Evolutionary conservation across 2,329 filamentous ascomycete species (phyloP).

Genomic region (Cladosporium colombiae): DNA sequence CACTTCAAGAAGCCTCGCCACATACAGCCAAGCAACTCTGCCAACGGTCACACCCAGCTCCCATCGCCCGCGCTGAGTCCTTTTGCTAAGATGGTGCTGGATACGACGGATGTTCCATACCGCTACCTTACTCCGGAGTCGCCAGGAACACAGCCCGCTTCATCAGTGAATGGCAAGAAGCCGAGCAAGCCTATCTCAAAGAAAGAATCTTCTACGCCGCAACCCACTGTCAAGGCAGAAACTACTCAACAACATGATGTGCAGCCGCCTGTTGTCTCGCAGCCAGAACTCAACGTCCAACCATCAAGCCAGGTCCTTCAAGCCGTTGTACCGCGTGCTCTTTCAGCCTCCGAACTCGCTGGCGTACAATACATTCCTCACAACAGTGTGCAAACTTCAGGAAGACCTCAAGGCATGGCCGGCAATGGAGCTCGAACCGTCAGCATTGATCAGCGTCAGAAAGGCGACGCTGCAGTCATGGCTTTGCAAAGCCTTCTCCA

Average conservation of each 20-base stretch:
- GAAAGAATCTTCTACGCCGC: neutral
- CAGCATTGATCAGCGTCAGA: constrained; percentile 72
- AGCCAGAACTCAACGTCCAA: neutral
- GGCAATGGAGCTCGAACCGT: neutral
- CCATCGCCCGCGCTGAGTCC: constrained; percentile 44
- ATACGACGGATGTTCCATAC: constrained; percentile 41
- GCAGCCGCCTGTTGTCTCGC: neutral
- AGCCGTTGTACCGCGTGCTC: constrained; percentile 29
- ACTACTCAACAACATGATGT: neutral
- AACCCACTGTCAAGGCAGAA: neutral
- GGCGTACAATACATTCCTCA: constrained; percentile 33
- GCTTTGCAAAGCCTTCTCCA: constrained; percentile 70
- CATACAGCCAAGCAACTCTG: constrained; percentile 17
- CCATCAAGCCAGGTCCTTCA: constrained; percentile 11
- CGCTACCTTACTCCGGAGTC: constrained; percentile 36
- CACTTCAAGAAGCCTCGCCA: constrained; percentile 44
- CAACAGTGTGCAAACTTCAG: neutral
- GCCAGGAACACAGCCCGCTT: constrained; percentile 23
- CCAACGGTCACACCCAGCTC: constrained; percentile 17
- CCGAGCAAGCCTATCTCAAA: constrained; percentile 2
- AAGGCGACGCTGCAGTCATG: constrained; percentile 72
- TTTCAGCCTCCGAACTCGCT: constrained; percentile 37
- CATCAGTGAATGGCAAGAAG: constrained; percentile 13
- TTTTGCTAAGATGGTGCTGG: constrained; percentile 58
- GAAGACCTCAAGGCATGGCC: neutral